phyloP scores from a whole-genome alignment of 2,329 filamentous ascomycete genomes.

The Exophiala bonariae region DNA sequence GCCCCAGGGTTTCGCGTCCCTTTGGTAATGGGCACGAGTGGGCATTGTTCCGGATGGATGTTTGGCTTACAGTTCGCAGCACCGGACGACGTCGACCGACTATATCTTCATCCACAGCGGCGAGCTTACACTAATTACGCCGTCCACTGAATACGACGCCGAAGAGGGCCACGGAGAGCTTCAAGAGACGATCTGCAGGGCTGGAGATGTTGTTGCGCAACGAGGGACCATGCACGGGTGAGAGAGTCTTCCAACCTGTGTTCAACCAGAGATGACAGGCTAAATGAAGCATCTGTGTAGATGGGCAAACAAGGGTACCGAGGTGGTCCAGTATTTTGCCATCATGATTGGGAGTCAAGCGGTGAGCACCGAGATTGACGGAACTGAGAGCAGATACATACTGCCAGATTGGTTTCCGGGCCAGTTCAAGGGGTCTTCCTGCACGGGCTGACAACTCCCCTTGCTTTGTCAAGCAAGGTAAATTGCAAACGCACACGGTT shows the following conservation, averaged over 20 bases:
- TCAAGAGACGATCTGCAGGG: slow-evolving; percentile 23
- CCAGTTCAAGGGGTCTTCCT: not conserved
- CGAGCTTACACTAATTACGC: not conserved
- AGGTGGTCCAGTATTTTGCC: not conserved
- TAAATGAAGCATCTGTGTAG: not conserved
- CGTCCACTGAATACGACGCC: not conserved
- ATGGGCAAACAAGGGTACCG: not conserved
- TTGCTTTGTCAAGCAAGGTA: not conserved
- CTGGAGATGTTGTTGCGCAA: slow-evolving; percentile 27
- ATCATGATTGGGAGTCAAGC: not conserved
- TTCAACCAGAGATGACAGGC: not conserved
- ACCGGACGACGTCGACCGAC: not conserved
- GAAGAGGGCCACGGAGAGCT: not conserved
- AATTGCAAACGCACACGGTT: not conserved
- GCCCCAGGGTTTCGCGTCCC: not conserved
- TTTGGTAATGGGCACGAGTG: not conserved
- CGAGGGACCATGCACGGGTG: slow-evolving; percentile 5
- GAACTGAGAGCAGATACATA: not conserved
- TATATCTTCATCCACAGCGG: not conserved
- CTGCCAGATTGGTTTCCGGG: not conserved
- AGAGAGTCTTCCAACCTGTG: not conserved
- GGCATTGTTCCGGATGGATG: not conserved
- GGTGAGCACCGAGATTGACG: not conserved
- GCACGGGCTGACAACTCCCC: not conserved
- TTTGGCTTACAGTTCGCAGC: not conserved